These are phyloP conservation scores for Debaryomyces fabryi DNA, from an alignment of 1,139 yeast species.

Conservation along the genomic window DNA sequence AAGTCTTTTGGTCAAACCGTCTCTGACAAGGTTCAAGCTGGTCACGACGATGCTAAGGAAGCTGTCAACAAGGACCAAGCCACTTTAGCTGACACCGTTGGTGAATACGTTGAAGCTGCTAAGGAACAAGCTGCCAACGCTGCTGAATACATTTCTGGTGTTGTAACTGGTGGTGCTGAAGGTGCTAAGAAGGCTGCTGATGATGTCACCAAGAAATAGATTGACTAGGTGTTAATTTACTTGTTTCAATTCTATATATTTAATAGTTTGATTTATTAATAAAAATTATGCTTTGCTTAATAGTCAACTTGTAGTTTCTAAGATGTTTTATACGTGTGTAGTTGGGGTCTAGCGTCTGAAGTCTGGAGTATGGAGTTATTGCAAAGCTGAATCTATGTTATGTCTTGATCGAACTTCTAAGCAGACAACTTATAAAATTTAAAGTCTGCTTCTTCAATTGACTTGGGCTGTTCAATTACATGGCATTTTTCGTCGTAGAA, in stretches of 20 bases:
- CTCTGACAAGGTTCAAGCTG: conserved; percentile 55
- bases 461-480: neutral
- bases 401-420: too few species aligned
- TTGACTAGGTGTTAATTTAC: neutral
- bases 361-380: too few species aligned
- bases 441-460: too few species aligned
- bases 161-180: conserved; percentile 61
- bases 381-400: too few species aligned
- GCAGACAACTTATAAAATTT: too few species aligned
- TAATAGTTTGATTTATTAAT: neutral
- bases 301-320: neutral
- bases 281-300: neutral
- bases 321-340: too few species aligned
- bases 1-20: conserved; percentile 71
- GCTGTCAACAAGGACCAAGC: conserved; percentile 33
- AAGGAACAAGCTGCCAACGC: conserved; percentile 64
- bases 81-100: conserved; percentile 56
- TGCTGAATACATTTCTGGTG: conserved; percentile 60
- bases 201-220: conserved; percentile 26
- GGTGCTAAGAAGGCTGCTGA: conserved; percentile 55
- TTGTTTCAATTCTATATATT: conserved; percentile 1
- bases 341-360: too few species aligned
- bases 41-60: conserved; percentile 53
- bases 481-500: neutral
- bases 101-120: conserved; percentile 62